Base-by-base conservation (phyloP, 306 rosid genomes). In the Crotalaria pallida region DNA sequence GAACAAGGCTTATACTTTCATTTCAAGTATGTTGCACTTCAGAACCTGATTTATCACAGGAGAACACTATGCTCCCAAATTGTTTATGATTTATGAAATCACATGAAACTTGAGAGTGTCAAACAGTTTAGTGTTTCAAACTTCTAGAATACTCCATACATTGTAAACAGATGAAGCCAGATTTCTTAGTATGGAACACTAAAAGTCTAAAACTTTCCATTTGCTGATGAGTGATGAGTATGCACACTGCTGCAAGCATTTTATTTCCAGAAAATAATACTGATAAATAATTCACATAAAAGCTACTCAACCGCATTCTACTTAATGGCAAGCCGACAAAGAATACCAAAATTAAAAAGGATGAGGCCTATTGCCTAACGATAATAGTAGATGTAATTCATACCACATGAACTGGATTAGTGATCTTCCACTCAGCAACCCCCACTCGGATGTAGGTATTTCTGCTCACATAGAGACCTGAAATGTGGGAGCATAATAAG, bases 321-420 rank as follows among this genome's bases (percentile, higher is more conserved):
- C 55, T 47, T 10, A 33, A 45, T 67, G 55, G 34, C 59, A 50
- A 47, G 18, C 10, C 34, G 27, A 31, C 56, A 40, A 47, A 47
- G 56, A 60, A 23, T 13, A 50, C 31, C 16, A 66, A 0, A 31
- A 23, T 5, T 1, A 36, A 27, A 50, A 11, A 24, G 15, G 27
- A 31, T 43, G 57, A 58, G 22, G 49, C n/a, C 12, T n/a, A 72
- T 34, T 43, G 58, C 53, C 19, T 23, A 49, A 57, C 48, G 24
- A 44, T 23, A 50, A 23, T 23, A 49, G 43, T 56, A 49, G 55
- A 71, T 43, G 65, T 19, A 72, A 26, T 61, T 66, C 83, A 65
- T 92, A 92, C 98, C 89, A 94, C 73, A 40, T 94, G 97, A 73
- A 94, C 95, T 9, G 97, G 98, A 84, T 94, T 94, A 59, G 88